phyloP scores from a whole-genome alignment of 441 rosid species.

The Gossypium schwendimanii region DNA sequence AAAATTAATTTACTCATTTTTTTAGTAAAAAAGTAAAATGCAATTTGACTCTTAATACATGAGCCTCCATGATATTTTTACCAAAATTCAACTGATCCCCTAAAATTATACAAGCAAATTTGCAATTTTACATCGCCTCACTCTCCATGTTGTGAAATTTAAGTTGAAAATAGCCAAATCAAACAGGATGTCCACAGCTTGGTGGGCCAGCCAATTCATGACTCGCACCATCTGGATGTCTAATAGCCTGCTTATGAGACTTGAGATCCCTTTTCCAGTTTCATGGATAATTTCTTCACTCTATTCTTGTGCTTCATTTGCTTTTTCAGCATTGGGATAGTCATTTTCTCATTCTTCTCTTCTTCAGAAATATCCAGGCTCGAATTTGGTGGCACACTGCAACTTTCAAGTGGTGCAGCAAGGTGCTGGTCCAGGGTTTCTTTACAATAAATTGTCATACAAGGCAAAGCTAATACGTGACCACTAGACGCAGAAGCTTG shows the following conservation, averaged over 20 bases:
- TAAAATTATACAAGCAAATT: conserved; percentile 10
- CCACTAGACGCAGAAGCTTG: not conserved
- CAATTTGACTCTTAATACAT: too few relatives aligned
- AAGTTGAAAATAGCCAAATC: not conserved
- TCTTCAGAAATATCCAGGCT: conserved; percentile 13
- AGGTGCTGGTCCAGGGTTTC: conserved; percentile 9
- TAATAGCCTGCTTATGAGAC: conserved; percentile 9
- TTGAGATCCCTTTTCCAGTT: conserved; percentile 21
- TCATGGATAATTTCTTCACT: conserved; percentile 18
- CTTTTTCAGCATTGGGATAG: conserved; percentile 19
- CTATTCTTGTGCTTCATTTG: conserved; percentile 21
- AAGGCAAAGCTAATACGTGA: conserved; percentile 14
- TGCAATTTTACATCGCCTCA: conserved; percentile 10
- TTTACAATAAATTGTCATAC: conserved; percentile 2
- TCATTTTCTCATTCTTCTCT: conserved; percentile 18
- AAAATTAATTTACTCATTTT: too few relatives aligned
- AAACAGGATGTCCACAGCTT: conserved; percentile 13
- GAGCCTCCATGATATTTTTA: too few relatives aligned
- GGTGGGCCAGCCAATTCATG: conserved; percentile 13
- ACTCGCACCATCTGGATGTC: conserved; percentile 1
- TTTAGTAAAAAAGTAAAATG: too few relatives aligned
- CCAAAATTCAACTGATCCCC: not conserved
- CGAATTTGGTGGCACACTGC: conserved; percentile 7
- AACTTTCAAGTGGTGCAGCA: conserved; percentile 8
- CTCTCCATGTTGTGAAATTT: conserved; percentile 6